These are phyloP conservation scores for Trichophyton rubrum DNA, from an alignment of 2,329 filamentous ascomycete genomes.

Conservation along the genomic window DNA sequence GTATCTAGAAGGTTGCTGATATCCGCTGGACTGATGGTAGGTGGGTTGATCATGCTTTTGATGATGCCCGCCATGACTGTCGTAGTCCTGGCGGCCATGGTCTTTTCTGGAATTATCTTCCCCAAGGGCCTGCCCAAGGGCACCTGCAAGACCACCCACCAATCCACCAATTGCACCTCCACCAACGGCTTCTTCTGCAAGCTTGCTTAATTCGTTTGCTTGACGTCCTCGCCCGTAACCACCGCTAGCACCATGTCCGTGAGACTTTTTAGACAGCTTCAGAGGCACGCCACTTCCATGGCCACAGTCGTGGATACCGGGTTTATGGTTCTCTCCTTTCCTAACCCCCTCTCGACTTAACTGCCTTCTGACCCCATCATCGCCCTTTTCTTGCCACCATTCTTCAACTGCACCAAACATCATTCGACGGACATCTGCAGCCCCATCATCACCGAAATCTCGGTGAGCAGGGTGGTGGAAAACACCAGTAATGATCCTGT, in stretches of 20 bases:
- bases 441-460: slow-evolving; percentile 55
- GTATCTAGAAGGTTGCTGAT: neutral
- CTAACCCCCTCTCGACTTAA: slow-evolving; percentile 67
- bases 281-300: slow-evolving; percentile 75
- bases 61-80: slow-evolving; percentile 4
- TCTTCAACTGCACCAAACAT: slow-evolving; percentile 72
- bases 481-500: slow-evolving; percentile 67
- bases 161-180: slow-evolving; percentile 57
- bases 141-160: slow-evolving; percentile 51
- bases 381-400: slow-evolving; percentile 65
- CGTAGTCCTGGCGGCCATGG: slow-evolving; percentile 11
- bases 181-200: slow-evolving; percentile 48
- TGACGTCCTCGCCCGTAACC: slow-evolving; percentile 23
- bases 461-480: slow-evolving; percentile 81
- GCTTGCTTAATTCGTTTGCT: slow-evolving; percentile 33
- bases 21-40: neutral
- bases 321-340: slow-evolving; percentile 71
- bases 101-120: slow-evolving; percentile 33
- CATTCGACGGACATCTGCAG: slow-evolving; percentile 54
- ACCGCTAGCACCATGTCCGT: slow-evolving; percentile 20
- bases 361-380: slow-evolving; percentile 57
- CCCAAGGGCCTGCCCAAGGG: slow-evolving; percentile 52
- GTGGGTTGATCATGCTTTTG: neutral
- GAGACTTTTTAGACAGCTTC: slow-evolving; percentile 51
- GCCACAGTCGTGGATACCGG: slow-evolving; percentile 69